Conservation (phyloP, 305 asterid genomes). For the Fraxinus ornus region DNA sequence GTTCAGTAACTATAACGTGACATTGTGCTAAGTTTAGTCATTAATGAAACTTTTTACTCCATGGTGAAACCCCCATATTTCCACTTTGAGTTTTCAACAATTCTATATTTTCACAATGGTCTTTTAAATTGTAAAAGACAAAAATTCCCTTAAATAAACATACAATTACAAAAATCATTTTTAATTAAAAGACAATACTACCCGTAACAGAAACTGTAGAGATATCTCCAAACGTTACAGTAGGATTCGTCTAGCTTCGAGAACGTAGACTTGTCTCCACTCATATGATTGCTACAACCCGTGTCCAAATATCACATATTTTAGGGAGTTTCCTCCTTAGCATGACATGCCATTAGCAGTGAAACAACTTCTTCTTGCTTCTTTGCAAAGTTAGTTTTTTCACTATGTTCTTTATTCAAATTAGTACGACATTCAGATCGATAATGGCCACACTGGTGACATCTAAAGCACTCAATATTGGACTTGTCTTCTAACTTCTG, state of each 20-base stretch:
- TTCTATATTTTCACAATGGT: too few species aligned
- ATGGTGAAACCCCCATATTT: too few species aligned
- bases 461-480: not conserved
- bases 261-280: not conserved
- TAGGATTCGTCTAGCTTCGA: not conserved
- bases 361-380: not conserved
- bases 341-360: not conserved
- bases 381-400: not conserved
- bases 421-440: not conserved
- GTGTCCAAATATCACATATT: not conserved
- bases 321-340: not conserved
- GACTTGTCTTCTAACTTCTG: not conserved
- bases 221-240: slow-evolving; percentile 1
- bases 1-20: too few species aligned
- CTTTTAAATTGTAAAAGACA: too few species aligned
- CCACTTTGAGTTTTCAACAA: too few species aligned
- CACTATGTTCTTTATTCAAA: not conserved
- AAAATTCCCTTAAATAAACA: too few species aligned
- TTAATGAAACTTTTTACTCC: too few species aligned
- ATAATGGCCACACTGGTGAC: slow-evolving; percentile 19
- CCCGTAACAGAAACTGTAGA: not conserved
- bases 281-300: not conserved
- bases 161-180: too few species aligned
- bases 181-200: too few species aligned
- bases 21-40: too few species aligned